Evolutionary conservation across 2,329 filamentous ascomycete genomes (phyloP), one percentile per base, ranked within the genome.

Genomic region (Calonectria fujianensis): DNA sequence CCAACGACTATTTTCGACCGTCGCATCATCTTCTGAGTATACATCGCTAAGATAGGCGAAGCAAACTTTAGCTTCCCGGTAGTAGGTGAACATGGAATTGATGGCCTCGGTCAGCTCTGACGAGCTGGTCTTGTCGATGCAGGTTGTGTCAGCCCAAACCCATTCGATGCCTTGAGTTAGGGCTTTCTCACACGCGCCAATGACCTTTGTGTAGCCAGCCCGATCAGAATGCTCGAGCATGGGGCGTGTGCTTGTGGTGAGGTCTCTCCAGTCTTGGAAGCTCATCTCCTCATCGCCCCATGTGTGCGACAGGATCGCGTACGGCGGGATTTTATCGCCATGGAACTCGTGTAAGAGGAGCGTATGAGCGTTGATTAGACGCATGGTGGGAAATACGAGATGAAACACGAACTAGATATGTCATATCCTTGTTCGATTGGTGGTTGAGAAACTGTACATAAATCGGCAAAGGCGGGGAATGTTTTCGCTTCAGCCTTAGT

Each of bases 251-350:
- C 52, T 52, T 2, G 39, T 35, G 20, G 27, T 35, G 16, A 50
- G 27, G 8, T 76, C 64, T 13, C 65, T 68, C 73, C 80, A 72
- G 70, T 80, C 75, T 29, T 78, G 77, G 52, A 78, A 77, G 6
- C 75, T 78, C 39, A 82, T 79, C 63, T 84, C 82, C 5, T 82
- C 82, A 3, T 75, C 48, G 13, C 74, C 79, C 79, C 81, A 83
- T n/a, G 81, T 82, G 74, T 84, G 83, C 18, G 83, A 84, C 13
- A 84, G 72, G 52, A 84, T 82, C 59, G 80, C 82, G 69, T 84
- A 84, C 57, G 74, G 70, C 5, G 82, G 82, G 11, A 76, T 76
- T 39, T 82, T 80, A 7, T 45, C 16, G 50, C 69, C 73, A 64
- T 76, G 79, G 75, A 78, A 79, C 51, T 79, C 76, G 59, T 79